phyloP scores from a whole-genome alignment of 495 filamentous ascomycete genomes.

The Lophiotrema nucula region DNA sequence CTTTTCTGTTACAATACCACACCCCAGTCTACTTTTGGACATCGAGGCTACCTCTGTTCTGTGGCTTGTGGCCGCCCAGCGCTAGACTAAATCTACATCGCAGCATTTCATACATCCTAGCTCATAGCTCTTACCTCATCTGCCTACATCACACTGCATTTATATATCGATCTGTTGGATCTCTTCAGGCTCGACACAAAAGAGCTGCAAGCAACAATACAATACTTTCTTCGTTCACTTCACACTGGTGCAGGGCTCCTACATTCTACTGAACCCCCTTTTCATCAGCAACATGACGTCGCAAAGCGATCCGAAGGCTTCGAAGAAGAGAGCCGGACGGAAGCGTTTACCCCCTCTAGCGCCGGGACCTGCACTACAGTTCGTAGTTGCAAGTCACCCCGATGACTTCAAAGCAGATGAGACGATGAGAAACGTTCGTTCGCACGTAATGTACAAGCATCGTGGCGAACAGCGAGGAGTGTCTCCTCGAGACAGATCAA shows the following conservation, averaged over 20 bases:
- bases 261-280: too few relatives aligned
- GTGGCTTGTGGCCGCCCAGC: background rate
- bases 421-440: conserved; percentile 30
- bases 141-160: background rate
- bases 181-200: background rate
- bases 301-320: conserved; percentile 13
- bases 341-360: conserved; percentile 26
- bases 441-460: conserved; percentile 35
- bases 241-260: too few relatives aligned
- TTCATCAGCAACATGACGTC: conserved; percentile 19
- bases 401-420: conserved; percentile 28
- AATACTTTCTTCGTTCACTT: too few relatives aligned
- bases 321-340: conserved; percentile 25
- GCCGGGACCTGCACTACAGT: conserved; percentile 25
- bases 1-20: background rate
- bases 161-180: background rate
- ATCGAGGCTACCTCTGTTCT: background rate
- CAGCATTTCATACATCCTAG: background rate
- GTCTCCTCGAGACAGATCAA: conserved; percentile 9
- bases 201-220: background rate
- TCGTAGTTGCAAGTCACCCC: conserved; percentile 28
- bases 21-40: background rate
- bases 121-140: conserved; percentile 5
- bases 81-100: background rate
- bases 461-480: conserved; percentile 20